A percentile compares a stretch with the other conserved stretches of the same genome.
Evolutionary conservation across 1,284 basidiomycete genomes (phyloP).

Genomic region (Sporisorium scitamineum): DNA sequence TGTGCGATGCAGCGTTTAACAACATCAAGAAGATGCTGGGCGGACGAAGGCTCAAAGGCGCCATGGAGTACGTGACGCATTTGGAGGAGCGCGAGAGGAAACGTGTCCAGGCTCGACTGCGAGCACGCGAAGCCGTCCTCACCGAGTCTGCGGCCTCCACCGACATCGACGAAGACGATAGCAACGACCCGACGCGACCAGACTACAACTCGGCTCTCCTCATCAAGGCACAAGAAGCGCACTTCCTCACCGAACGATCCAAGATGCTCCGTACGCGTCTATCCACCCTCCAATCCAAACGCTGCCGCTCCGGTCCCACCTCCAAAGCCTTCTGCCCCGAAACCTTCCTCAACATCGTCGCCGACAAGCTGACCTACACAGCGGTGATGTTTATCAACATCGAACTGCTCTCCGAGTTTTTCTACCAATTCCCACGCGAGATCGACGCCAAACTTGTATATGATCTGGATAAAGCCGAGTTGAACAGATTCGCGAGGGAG

Average conservation of each 20-base stretch:
- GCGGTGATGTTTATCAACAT: constrained; percentile 94
- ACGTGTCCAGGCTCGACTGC: constrained; percentile 71
- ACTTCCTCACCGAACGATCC: constrained; percentile 84
- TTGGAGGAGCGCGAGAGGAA: constrained; percentile 86
- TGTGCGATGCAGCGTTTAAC: constrained; percentile 87
- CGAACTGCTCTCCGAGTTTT: constrained; percentile 96
- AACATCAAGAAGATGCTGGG: constrained; percentile 89
- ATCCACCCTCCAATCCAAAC: constrained; percentile 83
- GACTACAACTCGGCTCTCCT: constrained; percentile 80
- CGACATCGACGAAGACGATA: constrained; percentile 61
- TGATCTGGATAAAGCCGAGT: constrained; percentile 86
- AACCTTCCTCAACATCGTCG: constrained; percentile 93
- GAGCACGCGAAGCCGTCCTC: constrained; percentile 31
- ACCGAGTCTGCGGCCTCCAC: constrained; percentile 1
- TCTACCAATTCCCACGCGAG: constrained; percentile 98
- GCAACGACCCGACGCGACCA: constrained; percentile 71
- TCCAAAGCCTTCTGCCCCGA: constrained; percentile 93
- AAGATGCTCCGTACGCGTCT: constrained; percentile 85
- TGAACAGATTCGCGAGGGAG: constrained; percentile 90
- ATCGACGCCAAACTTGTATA: constrained; percentile 95
- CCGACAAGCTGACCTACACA: constrained; percentile 95
- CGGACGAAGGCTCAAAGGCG: constrained; percentile 79
- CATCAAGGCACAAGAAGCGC: constrained; percentile 84
- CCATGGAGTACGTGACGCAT: constrained; percentile 84
- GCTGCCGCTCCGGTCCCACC: constrained; percentile 87